These are phyloP conservation scores for Croton laevigatus DNA, from an alignment of 441 rosid genomes.

Conservation along the genomic window DNA sequence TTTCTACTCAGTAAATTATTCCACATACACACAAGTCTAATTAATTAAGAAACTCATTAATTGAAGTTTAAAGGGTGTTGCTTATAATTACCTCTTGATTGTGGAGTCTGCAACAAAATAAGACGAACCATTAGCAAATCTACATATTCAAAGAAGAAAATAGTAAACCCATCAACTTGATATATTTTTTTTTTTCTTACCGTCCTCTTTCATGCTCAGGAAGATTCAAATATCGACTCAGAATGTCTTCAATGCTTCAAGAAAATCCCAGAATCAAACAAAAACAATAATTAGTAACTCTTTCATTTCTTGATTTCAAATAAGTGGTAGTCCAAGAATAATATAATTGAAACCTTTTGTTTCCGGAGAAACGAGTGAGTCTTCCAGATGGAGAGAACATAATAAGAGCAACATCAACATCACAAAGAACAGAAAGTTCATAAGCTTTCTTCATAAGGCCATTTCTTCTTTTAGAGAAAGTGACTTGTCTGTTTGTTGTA, in stretches of 20 bases:
- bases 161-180: not conserved
- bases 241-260: constrained; percentile 47
- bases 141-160: not conserved
- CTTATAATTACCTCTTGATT: constrained; percentile 33
- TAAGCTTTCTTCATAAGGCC: constrained; percentile 54
- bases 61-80: not conserved
- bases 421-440: constrained; percentile 59
- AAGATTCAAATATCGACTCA: constrained; percentile 37
- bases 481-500: constrained; percentile 50
- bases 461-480: constrained; percentile 55
- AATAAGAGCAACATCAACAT: constrained; percentile 50
- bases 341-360: constrained; percentile 33
- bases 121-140: not conserved
- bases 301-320: too few species aligned
- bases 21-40: not conserved
- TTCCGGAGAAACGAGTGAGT: constrained; percentile 43
- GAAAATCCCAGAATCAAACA: not conserved
- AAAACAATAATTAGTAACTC: not conserved
- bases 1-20: not conserved
- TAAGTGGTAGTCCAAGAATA: too few species aligned
- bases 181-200: constrained; percentile 17
- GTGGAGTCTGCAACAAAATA: constrained; percentile 22
- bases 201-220: constrained; percentile 48
- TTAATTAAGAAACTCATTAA: not conserved
- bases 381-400: constrained; percentile 57